These are phyloP conservation scores for Sporisorium exsertum DNA, from an alignment of 1,284 basidiomycete genomes.

Conservation along the genomic window DNA sequence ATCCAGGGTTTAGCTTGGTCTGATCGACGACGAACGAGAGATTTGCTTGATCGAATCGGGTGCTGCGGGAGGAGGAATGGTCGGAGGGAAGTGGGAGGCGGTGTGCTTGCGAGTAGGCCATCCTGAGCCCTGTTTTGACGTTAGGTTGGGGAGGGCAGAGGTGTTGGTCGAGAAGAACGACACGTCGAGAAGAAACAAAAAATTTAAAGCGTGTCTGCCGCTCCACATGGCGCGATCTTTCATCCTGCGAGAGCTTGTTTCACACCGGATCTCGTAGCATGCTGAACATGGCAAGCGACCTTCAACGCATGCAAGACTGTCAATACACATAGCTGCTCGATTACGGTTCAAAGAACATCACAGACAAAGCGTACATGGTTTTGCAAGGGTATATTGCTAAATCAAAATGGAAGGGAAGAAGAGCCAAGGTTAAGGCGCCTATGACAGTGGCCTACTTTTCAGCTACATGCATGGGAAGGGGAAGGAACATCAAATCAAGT, in stretches of 20 bases:
- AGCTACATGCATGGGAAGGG: conserved; percentile 10
- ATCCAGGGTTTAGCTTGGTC: conserved; percentile 30
- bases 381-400: conserved; percentile 45
- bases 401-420: neutral
- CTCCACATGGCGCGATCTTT: conserved; percentile 10
- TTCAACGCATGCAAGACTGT: neutral
- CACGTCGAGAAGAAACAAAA: conserved; percentile 3
- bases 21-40: conserved; percentile 25
- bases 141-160: neutral
- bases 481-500: neutral
- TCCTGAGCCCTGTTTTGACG: neutral
- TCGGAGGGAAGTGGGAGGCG: conserved; percentile 14
- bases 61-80: neutral
- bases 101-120: conserved; percentile 42
- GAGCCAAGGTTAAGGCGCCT: neutral
- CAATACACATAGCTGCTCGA: neutral
- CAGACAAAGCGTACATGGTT: neutral
- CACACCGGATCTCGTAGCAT: neutral
- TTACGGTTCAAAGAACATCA: neutral
- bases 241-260: neutral
- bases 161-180: neutral
- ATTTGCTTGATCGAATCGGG: neutral
- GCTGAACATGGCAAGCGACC: neutral
- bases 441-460: neutral
- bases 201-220: conserved; percentile 1